Evolutionary conservation across 2,329 filamentous ascomycete genomes (phyloP).

Genomic region (Fusarium ramigenum): DNA sequence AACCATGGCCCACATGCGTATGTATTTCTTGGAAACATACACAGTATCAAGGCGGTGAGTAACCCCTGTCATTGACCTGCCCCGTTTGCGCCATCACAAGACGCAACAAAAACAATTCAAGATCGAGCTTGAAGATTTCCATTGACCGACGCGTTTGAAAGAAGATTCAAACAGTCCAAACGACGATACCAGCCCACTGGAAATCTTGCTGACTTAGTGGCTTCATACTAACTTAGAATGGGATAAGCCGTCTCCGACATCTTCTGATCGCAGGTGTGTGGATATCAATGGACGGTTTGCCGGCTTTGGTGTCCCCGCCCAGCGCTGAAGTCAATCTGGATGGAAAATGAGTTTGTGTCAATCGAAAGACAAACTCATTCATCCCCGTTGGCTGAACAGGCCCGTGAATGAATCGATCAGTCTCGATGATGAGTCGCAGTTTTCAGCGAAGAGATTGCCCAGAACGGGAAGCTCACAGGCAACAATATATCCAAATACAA

Average conservation of each 20-base stretch:
- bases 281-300: constrained; percentile 17
- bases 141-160: constrained; percentile 2
- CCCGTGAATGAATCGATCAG: constrained; percentile 3
- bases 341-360: constrained; percentile 29
- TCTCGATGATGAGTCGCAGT: not conserved
- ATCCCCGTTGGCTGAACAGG: constrained; percentile 15
- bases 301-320: constrained; percentile 14
- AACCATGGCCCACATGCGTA: constrained; percentile 16
- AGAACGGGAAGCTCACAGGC: constrained; percentile 10
- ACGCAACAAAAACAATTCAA: not conserved
- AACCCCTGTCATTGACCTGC: not conserved
- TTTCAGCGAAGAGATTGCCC: constrained; percentile 1
- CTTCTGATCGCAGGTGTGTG: constrained; percentile 33
- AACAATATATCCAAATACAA: not conserved
- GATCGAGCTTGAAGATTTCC: not conserved
- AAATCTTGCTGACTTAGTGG: constrained; percentile 30
- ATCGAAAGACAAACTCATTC: constrained; percentile 20
- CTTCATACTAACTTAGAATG: constrained; percentile 32
- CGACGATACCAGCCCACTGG: constrained; percentile 27
- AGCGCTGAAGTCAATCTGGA: constrained; percentile 22
- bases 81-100: not conserved
- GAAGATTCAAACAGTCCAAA: constrained; percentile 6
- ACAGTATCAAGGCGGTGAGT: constrained; percentile 20
- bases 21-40: constrained; percentile 15
- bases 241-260: constrained; percentile 21